phyloP scores from a whole-genome alignment of 306 rosid species.

The Sicyos edulis region DNA sequence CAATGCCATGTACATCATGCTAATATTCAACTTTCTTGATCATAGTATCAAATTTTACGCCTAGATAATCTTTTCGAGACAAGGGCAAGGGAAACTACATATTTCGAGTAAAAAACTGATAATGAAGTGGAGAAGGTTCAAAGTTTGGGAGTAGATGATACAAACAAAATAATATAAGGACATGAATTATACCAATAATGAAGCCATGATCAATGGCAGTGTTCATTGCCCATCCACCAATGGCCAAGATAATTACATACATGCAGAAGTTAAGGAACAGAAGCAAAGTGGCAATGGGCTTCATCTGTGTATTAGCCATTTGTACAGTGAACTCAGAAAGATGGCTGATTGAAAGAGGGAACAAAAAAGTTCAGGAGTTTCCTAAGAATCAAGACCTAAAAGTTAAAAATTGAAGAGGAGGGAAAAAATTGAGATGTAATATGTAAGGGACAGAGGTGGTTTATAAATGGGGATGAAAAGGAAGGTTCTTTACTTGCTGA shows the following conservation, averaged over 20 bases:
- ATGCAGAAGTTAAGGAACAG: constrained; percentile 76
- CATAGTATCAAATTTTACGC: not conserved
- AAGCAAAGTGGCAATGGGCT: constrained; percentile 62
- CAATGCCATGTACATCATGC: not conserved
- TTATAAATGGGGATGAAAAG: constrained; percentile 23
- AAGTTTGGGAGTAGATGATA: not conserved
- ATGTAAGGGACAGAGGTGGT: constrained; percentile 20
- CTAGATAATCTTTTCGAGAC: not conserved
- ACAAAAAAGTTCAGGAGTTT: not conserved
- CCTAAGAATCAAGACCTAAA: constrained; percentile 20
- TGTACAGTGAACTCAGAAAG: not conserved
- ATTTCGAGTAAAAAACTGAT: not conserved
- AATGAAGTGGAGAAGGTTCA: not conserved
- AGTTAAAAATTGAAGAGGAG: not conserved
- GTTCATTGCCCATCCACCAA: constrained; percentile 95
- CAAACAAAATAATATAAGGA: not conserved
- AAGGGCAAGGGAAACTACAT: not conserved
- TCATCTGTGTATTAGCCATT: constrained; percentile 63
- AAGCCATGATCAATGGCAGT: constrained; percentile 81
- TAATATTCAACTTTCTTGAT: not conserved
- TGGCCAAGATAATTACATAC: constrained; percentile 76
- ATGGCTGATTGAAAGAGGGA: not conserved
- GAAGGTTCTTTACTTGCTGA: constrained; percentile 71
- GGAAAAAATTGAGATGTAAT: constrained; percentile 16
- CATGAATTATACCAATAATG: constrained; percentile 44